Conservation (phyloP, 371 early-diverging fungal species). For the Vairimorpha apis region DNA sequence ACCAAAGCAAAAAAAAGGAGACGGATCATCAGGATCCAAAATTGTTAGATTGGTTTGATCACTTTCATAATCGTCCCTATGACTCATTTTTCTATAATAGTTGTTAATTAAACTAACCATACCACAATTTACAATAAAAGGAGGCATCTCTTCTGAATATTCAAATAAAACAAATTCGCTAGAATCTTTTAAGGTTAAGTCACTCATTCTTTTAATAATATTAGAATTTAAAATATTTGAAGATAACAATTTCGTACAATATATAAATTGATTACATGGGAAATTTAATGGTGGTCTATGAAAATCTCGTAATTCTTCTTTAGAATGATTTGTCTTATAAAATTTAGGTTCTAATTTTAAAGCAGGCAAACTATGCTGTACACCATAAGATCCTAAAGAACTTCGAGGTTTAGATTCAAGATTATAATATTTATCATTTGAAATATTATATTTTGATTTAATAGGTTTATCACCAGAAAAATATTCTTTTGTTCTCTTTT, state of each 20-base stretch:
- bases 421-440: conserved; percentile 85
- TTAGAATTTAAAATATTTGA: conserved; percentile 63
- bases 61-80: conserved; percentile 49
- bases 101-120: conserved; percentile 91
- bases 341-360: conserved; percentile 73
- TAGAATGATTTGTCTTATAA: conserved; percentile 78
- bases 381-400: conserved; percentile 72
- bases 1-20: conserved; percentile 77
- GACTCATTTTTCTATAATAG: conserved; percentile 78
- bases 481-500: conserved; percentile 52
- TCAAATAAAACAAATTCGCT: conserved; percentile 78
- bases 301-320: conserved; percentile 78
- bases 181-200: conserved; percentile 79
- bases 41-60: conserved; percentile 63
- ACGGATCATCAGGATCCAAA: conserved; percentile 82
- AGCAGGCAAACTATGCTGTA: conserved; percentile 84
- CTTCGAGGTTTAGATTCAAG: conserved; percentile 67
- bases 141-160: conserved; percentile 94
- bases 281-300: conserved; percentile 77
- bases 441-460: conserved; percentile 77
- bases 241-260: not conserved
- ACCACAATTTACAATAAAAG: conserved; percentile 80
- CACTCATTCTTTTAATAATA: conserved; percentile 73
- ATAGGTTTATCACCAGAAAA: conserved; percentile 54
- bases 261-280: not conserved